phyloP scores from a whole-genome alignment of 148 eudicot genomes.

The Vaccinium corymbosum region DNA sequence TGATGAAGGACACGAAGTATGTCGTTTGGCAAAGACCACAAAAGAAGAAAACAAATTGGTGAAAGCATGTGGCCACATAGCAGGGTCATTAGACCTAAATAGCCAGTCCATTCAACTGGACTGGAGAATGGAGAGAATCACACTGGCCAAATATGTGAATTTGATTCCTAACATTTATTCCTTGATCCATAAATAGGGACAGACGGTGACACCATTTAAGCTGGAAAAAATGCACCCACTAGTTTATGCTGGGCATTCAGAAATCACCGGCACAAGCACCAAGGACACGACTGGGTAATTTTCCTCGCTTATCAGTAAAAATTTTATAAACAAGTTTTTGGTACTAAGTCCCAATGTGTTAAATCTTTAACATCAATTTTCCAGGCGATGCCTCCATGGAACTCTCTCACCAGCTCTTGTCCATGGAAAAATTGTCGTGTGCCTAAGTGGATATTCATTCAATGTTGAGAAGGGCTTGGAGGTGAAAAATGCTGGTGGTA shows the following conservation, averaged over 20 bases:
- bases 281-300: slow-evolving; percentile 1
- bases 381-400: slow-evolving; percentile 13
- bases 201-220: slow-evolving; percentile 14
- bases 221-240: slow-evolving; percentile 6
- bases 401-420: slow-evolving; percentile 12
- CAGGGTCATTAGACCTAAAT: neutral
- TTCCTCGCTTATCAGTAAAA: neutral
- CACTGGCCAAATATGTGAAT: neutral
- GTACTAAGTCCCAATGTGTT: neutral
- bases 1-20: neutral
- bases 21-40: neutral
- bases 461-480: slow-evolving; percentile 11
- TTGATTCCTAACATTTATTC: neutral
- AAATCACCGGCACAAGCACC: neutral
- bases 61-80: neutral
- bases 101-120: neutral
- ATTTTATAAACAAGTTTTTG: neutral
- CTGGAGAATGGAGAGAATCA: neutral
- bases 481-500: slow-evolving; percentile 22
- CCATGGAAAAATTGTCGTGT: slow-evolving; percentile 23
- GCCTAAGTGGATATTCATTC: neutral
- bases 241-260: slow-evolving; percentile 18
- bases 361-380: neutral
- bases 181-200: slow-evolving; percentile 10
- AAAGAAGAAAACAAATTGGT: neutral